phyloP scores from a whole-genome alignment of 495 filamentous ascomycete genomes.

The Cladorrhinum samala region DNA sequence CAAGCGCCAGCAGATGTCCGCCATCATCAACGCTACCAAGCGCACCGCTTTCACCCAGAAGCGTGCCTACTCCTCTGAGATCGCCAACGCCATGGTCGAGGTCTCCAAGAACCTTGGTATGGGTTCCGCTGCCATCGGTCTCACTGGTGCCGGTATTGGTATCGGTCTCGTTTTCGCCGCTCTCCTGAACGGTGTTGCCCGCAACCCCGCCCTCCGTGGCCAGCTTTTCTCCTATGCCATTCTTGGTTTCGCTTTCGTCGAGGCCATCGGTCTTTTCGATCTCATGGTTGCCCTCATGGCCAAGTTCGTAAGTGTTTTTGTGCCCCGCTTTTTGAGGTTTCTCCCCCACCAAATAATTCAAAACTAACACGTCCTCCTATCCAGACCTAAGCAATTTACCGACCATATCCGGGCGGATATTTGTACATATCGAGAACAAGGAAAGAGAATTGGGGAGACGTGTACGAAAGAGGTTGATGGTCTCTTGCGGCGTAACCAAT shows the following conservation, averaged over 20 bases:
- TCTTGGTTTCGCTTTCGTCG: constrained; percentile 89
- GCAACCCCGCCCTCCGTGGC: constrained; percentile 83
- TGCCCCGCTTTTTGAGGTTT: not conserved
- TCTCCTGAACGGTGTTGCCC: constrained; percentile 75
- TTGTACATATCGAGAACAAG: constrained; percentile 24
- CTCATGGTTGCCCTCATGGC: constrained; percentile 89
- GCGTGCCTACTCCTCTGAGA: constrained; percentile 74
- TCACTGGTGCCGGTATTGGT: constrained; percentile 87
- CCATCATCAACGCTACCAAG: constrained; percentile 58
- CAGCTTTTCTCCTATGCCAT: constrained; percentile 93
- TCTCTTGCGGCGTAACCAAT: constrained; percentile 16
- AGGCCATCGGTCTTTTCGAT: constrained; percentile 89
- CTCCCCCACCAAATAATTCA: not conserved
- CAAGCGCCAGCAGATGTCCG: constrained; percentile 61
- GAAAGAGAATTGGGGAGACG: constrained; percentile 7
- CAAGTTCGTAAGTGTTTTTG: constrained; percentile 53
- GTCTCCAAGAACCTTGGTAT: constrained; percentile 84
- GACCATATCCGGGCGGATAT: constrained; percentile 12
- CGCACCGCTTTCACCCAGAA: constrained; percentile 60
- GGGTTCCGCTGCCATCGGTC: constrained; percentile 80
- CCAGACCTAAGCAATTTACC: constrained; percentile 25
- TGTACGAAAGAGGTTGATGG: constrained; percentile 28
- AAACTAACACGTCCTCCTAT: not conserved
- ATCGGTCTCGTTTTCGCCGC: constrained; percentile 87
- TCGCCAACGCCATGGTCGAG: constrained; percentile 77